These are phyloP conservation scores for Trichosanthes cucumerina DNA, from an alignment of 306 rosid species.

Conservation along the genomic window DNA sequence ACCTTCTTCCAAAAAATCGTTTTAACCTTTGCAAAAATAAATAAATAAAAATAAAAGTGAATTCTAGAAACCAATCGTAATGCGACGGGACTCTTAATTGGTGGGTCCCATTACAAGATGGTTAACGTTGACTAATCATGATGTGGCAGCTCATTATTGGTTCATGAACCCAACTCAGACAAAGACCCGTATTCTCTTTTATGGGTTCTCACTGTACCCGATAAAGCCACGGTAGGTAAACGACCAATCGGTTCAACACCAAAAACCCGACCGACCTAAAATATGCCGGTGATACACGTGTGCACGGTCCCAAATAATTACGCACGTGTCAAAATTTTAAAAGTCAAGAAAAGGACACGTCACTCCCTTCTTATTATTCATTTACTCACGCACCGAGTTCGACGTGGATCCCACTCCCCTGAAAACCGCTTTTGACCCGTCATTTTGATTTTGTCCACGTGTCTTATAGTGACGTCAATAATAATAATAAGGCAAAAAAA, in stretches of 20 bases:
- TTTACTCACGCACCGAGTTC: neutral
- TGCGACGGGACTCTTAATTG: neutral
- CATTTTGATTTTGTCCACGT: neutral
- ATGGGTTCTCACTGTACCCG: neutral
- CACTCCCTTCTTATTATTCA: neutral
- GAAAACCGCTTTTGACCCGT: neutral
- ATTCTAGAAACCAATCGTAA: neutral
- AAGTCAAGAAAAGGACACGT: neutral
- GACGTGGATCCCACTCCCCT: neutral
- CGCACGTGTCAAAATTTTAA: neutral
- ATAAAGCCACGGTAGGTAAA: neutral
- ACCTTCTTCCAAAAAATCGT: neutral
- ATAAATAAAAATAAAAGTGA: no score
- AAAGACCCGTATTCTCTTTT: neutral
- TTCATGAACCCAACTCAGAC: no score
- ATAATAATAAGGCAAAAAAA: neutral
- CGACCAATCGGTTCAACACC: neutral
- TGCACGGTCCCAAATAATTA: neutral
- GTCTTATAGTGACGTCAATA: neutral
- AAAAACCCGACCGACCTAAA: constrained; percentile 4
- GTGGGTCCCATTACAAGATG: neutral
- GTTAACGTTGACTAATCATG: neutral
- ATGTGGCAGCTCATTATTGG: neutral
- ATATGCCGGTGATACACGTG: neutral
- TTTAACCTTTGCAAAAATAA: no score